A percentile compares a stretch with the other conserved stretches of the same genome.
Conservation (phyloP, 106 monocot genomes). For the Dioscorea zingiberensis region DNA sequence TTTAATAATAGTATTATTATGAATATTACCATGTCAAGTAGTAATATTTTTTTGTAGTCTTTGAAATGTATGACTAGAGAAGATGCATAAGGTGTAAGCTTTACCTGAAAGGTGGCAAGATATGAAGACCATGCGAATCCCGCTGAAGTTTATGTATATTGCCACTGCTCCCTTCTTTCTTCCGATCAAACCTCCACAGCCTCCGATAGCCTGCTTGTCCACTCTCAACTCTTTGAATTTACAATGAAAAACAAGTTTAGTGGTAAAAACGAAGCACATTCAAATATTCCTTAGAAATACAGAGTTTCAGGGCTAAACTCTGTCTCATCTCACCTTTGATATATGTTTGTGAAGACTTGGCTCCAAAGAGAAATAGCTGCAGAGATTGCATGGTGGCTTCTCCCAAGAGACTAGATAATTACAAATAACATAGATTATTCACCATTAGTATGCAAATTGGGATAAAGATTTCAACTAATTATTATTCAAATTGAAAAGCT, state of each 20-base stretch:
- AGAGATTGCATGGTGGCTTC: constrained; percentile 38
- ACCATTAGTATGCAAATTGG: too few species aligned
- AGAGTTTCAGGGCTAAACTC: not conserved
- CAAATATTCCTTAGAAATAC: not conserved
- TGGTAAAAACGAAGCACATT: not conserved
- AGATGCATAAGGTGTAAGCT: too few species aligned
- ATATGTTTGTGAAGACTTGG: constrained; percentile 3
- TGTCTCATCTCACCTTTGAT: constrained; percentile 14
- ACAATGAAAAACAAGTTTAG: not conserved
- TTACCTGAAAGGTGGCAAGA: constrained; percentile 43
- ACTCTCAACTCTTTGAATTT: constrained; percentile 19
- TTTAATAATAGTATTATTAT: too few species aligned
- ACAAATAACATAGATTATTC: not conserved
- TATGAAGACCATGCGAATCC: constrained; percentile 32
- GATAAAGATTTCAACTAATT: too few species aligned
- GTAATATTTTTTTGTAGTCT: too few species aligned
- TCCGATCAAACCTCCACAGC: constrained; percentile 34
- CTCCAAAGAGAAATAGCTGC: constrained; percentile 31
- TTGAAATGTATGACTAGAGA: too few species aligned
- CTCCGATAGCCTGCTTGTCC: constrained; percentile 27
- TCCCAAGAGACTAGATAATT: constrained; percentile 15
- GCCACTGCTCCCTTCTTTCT: constrained; percentile 49
- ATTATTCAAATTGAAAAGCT: too few species aligned
- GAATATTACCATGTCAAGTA: too few species aligned
- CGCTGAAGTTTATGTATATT: constrained; percentile 25